Conservation (phyloP, 2,329 filamentous ascomycete species). For the Aspergillus texensis region DNA sequence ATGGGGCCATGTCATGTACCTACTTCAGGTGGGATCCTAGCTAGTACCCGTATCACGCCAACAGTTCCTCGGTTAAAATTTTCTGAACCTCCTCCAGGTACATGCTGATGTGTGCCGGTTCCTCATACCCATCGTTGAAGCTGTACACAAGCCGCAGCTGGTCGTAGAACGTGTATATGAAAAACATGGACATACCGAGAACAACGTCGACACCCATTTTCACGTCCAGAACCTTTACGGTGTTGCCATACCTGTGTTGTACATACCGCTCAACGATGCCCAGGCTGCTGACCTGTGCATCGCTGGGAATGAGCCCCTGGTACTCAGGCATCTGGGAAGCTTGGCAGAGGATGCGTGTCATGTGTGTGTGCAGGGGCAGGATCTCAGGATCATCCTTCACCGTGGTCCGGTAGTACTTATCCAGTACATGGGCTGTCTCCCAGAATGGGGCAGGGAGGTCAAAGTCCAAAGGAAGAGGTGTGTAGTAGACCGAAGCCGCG, state of each 20-base stretch:
- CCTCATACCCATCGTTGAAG: constrained; percentile 17
- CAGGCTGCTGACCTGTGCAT: constrained; percentile 14
- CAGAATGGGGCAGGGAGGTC: neutral
- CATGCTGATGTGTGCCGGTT: neutral
- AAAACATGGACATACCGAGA: constrained; percentile 4
- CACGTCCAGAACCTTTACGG: constrained; percentile 6
- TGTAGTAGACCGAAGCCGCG: neutral
- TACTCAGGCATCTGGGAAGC: no score
- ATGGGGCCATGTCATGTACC: no score
- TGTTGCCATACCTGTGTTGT: constrained; percentile 5
- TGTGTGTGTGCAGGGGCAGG: neutral
- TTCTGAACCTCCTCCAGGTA: constrained; percentile 7
- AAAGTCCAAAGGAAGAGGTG: neutral
- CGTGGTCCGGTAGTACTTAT: neutral
- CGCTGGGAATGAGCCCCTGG: neutral
- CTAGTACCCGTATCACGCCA: no score
- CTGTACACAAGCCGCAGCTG: constrained; percentile 10
- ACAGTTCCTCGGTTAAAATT: constrained; percentile 6
- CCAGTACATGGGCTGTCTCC: neutral
- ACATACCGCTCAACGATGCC: constrained; percentile 14
- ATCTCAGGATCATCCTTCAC: neutral
- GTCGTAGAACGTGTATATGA: constrained; percentile 13
- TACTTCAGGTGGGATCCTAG: no score
- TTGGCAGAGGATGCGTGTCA: no score
- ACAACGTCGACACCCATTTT: constrained; percentile 9